These are phyloP conservation scores for Glycyrrhiza uralensis DNA, from an alignment of 306 rosid species.

Conservation along the genomic window DNA sequence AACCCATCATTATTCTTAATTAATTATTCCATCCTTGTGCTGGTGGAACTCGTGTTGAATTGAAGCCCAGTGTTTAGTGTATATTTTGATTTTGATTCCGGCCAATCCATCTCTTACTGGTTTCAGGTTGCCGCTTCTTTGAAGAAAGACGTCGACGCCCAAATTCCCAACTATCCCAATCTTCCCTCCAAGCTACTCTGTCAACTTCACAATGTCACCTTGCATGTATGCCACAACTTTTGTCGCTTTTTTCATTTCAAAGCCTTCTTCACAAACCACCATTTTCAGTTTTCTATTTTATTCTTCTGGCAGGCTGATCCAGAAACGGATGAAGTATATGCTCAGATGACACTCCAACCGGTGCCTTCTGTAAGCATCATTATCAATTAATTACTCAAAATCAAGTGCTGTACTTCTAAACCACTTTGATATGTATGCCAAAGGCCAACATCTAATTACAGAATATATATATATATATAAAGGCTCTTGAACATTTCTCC, in stretches of 20 bases:
- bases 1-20: no score
- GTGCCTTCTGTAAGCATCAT: constrained; percentile 61
- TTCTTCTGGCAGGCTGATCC: constrained; percentile 74
- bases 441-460: no score
- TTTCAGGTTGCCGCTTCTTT: constrained; percentile 92
- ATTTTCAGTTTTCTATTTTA: neutral
- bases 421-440: no score
- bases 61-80: no score
- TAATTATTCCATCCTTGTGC: no score
- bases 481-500: neutral
- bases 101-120: no score
- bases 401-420: no score
- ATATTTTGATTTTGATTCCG: no score
- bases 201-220: constrained; percentile 74
- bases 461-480: no score
- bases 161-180: constrained; percentile 81
- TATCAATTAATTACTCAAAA: neutral
- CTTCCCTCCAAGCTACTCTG: constrained; percentile 82
- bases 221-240: constrained; percentile 88
- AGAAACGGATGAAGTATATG: constrained; percentile 90
- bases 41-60: no score
- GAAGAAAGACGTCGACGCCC: constrained; percentile 73
- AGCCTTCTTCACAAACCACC: neutral
- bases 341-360: constrained; percentile 92
- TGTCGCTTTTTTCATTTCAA: neutral